Base-by-base conservation (phyloP, 2,329 filamentous ascomycete species). In the Diaporthe australafricana region DNA sequence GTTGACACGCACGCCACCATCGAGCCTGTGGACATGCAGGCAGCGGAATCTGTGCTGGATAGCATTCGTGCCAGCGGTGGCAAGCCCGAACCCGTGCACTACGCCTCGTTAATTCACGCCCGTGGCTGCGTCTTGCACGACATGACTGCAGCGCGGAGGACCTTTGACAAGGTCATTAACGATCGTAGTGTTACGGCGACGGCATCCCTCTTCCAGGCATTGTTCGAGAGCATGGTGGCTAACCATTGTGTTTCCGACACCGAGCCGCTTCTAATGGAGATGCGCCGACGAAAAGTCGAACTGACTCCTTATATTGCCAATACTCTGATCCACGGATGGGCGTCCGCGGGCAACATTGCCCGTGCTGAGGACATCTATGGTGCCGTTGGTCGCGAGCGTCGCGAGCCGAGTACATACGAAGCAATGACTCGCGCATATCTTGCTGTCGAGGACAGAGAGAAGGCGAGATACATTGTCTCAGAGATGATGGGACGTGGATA, bases 291-390 rank as follows among this genome's bases (percentile, higher is more conserved):
- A 72, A 85, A 90, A 47, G 91, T 99, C 14, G 92, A 95, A 77
- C 91, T 98, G 86, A 98, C 96, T 2, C 93, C 96, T 0, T 99
- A 99, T 84, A 98, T 99, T 79, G 96, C 96, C 79, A 99, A 99
- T 85, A 98, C 96, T 7, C 88, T 99, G 56, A 98, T 99, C 78
- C 95, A 98, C 79, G 96, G 96, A 75, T 99, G 96, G 96, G 94
- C 96, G 27, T 89, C 92, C 17, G 93, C 93, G 80, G 92, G 93
- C 83, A 89, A 97, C 75, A 93, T 98, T 55, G 83, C 85, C 73
- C 95, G 94, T 82, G 94, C 95, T 22, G 90, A 92, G 79, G 84
- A 88, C 30, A 91, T 98, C 74, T 99, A 97, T 80, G 88, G 93
- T 72, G 87, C 89, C n/a, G 91, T 99, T 4, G 89, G 91, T 11